phyloP scores from a whole-genome alignment of 2,329 filamentous ascomycete genomes.

The Leptographium galeiforme region DNA sequence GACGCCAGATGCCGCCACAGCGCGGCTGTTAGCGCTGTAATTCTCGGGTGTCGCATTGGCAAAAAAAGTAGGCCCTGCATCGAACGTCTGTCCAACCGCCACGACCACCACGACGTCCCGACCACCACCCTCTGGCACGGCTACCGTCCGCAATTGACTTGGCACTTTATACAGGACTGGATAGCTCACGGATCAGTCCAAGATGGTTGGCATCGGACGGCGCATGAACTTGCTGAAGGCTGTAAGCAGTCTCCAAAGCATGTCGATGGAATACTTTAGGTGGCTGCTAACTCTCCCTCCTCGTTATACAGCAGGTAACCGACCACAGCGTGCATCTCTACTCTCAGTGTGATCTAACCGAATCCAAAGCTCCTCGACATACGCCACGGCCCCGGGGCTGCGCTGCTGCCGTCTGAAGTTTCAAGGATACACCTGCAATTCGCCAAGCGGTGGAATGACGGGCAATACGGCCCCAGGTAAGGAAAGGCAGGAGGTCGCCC shows the following conservation, averaged over 20 bases:
- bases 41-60: background rate
- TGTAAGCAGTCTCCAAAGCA: conserved; percentile 32
- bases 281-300: background rate
- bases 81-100: background rate
- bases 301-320: conserved; percentile 27
- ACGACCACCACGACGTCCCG: background rate
- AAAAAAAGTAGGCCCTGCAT: background rate
- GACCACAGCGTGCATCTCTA: background rate
- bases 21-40: background rate
- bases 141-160: background rate
- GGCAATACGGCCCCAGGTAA: conserved; percentile 63
- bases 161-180: background rate
- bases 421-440: conserved; percentile 66
- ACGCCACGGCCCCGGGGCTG: conserved; percentile 70
- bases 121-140: background rate
- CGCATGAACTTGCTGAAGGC: conserved; percentile 62
- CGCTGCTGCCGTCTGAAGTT: conserved; percentile 63
- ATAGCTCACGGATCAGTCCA: conserved; percentile 7
- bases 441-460: conserved; percentile 44
- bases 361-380: conserved; percentile 52
- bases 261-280: background rate
- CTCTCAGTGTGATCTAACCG: background rate
- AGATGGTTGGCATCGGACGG: conserved; percentile 36
- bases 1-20: background rate
- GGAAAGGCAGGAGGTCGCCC: background rate